Base-by-base conservation (phyloP, 331 rosid genomes). In the Telfairia occidentalis region DNA sequence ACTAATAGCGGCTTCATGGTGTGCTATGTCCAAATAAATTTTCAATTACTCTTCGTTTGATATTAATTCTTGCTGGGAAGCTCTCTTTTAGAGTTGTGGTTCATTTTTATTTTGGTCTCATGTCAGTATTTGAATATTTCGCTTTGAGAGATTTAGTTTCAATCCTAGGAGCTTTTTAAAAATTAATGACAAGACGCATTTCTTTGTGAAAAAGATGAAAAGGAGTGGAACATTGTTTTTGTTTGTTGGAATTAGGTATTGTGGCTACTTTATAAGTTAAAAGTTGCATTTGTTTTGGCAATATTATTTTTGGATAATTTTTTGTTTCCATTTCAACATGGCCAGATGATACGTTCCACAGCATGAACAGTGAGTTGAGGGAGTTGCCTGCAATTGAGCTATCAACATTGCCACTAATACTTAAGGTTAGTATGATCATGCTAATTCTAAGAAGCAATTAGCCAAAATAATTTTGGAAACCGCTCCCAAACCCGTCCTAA, bases 351-450 rank as follows among this genome's bases (percentile, higher is more conserved):
- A 80, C 98, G 74, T 89, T 86, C 85, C 95, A 88, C 77, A 80
- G 84, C 78, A 84, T 85, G 72, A 92, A 83, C 78, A 85, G 92
- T 66, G 97, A 90, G 85, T 80, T 90, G 67, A 92, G 92, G 83
- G 98, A 92, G 77, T 85, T 92, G 85, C 98, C 98, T 67, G 90
- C 86, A 16, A 84, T 92, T 43, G 96, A 89, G 80, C 86, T 90
- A 58, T 85, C 97, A 11, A 89, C 96, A 67, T 96, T 92, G 76
- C 97, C 96, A 49, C 72, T 90, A 75, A 84, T 92, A 79, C 92
- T 86, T 37, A 92, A 92, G 98, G 98, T 92, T 73, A 46, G 71
- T 64, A 19, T 37, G 34, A 40, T 5, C 34, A n/a, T 38, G 11
- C 11, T 21, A 66, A 5, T 38, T 65, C 49, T 21, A 34, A 11